These are phyloP conservation scores for Colletotrichum sp. DNA, from an alignment of 2,329 filamentous ascomycete genomes.

Conservation along the genomic window DNA sequence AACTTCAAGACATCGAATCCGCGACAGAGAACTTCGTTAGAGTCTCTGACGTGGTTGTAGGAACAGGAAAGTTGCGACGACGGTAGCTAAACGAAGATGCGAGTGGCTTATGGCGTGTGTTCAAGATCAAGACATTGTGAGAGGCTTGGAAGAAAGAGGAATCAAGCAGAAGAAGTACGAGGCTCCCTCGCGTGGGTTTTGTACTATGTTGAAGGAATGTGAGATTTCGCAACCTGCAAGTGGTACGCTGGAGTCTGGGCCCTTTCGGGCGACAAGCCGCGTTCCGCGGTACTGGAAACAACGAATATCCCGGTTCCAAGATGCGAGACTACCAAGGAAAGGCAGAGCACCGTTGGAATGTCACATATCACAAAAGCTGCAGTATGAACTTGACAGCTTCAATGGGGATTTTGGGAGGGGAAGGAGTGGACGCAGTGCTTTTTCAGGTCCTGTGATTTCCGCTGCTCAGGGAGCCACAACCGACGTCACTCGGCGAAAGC, in stretches of 20 bases:
- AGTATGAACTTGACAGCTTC: conserved; percentile 5
- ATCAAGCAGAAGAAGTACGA: neutral
- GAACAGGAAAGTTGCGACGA: neutral
- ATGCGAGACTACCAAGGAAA: neutral
- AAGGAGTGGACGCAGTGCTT: neutral
- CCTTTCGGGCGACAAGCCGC: neutral
- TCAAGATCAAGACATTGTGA: neutral
- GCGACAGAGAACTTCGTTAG: neutral
- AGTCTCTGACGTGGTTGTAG: neutral
- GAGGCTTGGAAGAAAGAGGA: neutral
- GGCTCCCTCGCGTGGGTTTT: neutral
- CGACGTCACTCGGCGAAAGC: conserved; percentile 7
- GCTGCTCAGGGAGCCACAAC: neutral
- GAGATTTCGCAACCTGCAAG: neutral
- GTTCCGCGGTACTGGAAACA: conserved; percentile 17
- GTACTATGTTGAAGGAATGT: neutral
- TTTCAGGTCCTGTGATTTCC: neutral
- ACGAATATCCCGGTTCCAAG: neutral
- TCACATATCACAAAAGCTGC: conserved; percentile 15
- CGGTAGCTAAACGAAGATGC: neutral
- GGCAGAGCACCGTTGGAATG: neutral
- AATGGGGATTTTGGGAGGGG: neutral
- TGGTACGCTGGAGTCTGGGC: neutral
- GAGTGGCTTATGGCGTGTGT: neutral
- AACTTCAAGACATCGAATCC: conserved; percentile 18